Base-by-base conservation (phyloP, 331 rosid species). In the Acacia concinna region DNA sequence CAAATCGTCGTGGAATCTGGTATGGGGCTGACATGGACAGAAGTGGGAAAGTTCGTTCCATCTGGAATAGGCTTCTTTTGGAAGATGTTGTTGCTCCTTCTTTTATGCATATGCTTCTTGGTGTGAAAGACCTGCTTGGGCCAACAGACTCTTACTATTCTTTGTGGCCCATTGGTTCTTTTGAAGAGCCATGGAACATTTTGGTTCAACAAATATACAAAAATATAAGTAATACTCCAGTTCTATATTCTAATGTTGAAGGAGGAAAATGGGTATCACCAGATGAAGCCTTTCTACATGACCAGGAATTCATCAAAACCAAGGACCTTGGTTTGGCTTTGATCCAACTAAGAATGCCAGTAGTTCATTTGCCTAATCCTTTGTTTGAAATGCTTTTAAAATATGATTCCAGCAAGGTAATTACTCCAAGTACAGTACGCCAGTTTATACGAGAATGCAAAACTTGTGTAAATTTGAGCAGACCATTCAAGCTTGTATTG, bases 1-100 rank as follows among this genome's bases (percentile, higher is more conserved):
- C 99, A 25, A 93, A 95, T 78, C 99, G 99, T 44, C 99, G 99
- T 86, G 99, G 99, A 76, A 95, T 95, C 82, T 95, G 99, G 99
- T 91, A 89, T 83, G 98, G 99, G 79, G 97, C 84, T 89, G 99
- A 95, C 93, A 95, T 95, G 99, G 99, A 95, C 85, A 90, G 97
- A 87, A 90, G 96, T 78, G 99, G 99, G 74, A 95, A 88, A 84
- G 89, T 95, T 84, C 99, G 99, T 80, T 93, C 99, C 63, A 78
- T 70, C 72, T 95, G 99, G 99, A 95, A 95, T 88, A 93, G 86
- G 85, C 94, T 95, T 77, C 97, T 95, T 86, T 79, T 95, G 78
- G 96, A 95, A 84, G 99, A 95, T 77, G 82, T 88, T 73, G 97
- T 89, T 70, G 97, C 97, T 67, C 93, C 99, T 52, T 79, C 97